These are phyloP conservation scores for Saccharomycopsis fibuligera DNA, from an alignment of 805 yeast species.

Conservation along the genomic window DNA sequence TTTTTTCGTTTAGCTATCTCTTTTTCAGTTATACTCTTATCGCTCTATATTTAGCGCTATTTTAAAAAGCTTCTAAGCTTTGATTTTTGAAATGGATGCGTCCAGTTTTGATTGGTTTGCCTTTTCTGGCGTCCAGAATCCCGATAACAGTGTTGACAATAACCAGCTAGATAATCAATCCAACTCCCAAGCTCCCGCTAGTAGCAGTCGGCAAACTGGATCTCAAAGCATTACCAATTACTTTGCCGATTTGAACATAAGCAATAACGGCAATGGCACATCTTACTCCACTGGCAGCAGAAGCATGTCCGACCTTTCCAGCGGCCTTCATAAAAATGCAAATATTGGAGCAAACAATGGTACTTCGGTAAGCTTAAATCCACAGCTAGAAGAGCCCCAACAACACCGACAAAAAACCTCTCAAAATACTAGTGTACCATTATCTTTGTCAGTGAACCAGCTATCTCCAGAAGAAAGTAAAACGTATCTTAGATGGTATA, in stretches of 20 bases:
- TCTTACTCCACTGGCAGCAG: not conserved
- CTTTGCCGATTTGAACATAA: not conserved
- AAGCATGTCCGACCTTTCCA: not conserved
- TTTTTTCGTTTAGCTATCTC: no score
- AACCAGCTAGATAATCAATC: not conserved
- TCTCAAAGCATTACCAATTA: not conserved
- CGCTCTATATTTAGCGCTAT: no score
- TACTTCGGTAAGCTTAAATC: not conserved
- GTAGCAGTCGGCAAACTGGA: not conserved
- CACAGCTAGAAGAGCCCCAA: not conserved
- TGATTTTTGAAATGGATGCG: no score
- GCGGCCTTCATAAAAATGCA: no score
- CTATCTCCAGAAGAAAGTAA: conserved; percentile 71
- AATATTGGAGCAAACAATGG: not conserved
- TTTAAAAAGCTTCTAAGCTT: no score
- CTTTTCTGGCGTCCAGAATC: conserved; percentile 15
- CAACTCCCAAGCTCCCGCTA: not conserved
- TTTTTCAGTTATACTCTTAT: no score
- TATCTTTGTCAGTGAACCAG: conserved; percentile 60
- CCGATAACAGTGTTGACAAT: not conserved
- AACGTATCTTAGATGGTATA: conserved; percentile 91
- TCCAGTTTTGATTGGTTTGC: conserved; percentile 21
- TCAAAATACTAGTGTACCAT: no score
- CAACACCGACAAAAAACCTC: not conserved
- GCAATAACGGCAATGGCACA: not conserved